These are phyloP conservation scores for Ustilago curta DNA, from an alignment of 1,284 basidiomycete species.

Conservation along the genomic window DNA sequence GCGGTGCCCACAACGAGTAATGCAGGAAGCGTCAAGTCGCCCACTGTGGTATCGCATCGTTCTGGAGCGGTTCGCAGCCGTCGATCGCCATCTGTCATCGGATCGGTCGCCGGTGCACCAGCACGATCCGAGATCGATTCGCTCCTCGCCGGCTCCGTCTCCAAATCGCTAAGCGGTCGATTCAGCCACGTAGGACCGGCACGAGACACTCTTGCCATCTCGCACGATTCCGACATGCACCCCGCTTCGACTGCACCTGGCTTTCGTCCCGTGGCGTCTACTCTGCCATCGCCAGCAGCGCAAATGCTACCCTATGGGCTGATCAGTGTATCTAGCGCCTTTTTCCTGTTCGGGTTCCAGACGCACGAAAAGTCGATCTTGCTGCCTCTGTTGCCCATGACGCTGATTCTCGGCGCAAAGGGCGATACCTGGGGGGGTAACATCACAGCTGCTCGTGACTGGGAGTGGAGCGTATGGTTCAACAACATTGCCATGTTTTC, in stretches of 20 bases:
- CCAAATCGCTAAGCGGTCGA: conserved; percentile 26
- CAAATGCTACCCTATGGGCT: conserved; percentile 66
- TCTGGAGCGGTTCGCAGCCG: conserved; percentile 30
- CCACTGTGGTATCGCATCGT: conserved; percentile 14
- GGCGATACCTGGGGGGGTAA: conserved; percentile 68
- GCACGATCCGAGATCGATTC: conserved; percentile 51
- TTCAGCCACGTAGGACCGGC: conserved; percentile 13
- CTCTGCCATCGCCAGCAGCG: conserved; percentile 75
- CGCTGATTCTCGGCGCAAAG: conserved; percentile 78
- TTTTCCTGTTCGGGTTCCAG: conserved; percentile 95
- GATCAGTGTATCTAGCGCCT: conserved; percentile 74
- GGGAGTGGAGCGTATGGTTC: conserved; percentile 81
- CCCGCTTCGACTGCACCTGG: conserved; percentile 32
- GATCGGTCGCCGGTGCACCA: conserved; percentile 28
- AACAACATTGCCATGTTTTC: conserved; percentile 89
- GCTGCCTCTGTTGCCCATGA: conserved; percentile 86
- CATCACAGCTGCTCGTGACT: conserved; percentile 73
- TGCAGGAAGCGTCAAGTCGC: conserved; percentile 19
- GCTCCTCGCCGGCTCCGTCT: conserved; percentile 51
- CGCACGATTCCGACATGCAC: conserved; percentile 60
- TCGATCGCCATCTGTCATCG: conserved; percentile 45
- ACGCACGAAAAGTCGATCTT: conserved; percentile 94
- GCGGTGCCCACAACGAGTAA: not conserved
- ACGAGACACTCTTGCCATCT: conserved; percentile 45
- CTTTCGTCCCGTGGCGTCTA: conserved; percentile 73